Conservation (phyloP, 306 rosid genomes). For the Trifolium pratense region DNA sequence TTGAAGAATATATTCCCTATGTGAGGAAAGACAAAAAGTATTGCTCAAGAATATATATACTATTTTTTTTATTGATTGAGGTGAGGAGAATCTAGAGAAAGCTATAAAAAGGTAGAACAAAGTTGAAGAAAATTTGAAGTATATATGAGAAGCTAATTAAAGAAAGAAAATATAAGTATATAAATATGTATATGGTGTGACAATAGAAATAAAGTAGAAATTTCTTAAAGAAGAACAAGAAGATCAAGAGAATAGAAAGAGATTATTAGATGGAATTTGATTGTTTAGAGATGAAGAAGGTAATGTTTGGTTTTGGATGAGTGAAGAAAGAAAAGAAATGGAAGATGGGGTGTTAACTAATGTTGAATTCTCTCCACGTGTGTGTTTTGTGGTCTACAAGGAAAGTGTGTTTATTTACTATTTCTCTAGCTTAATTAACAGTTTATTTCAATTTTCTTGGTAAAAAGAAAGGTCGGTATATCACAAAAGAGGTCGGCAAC, state of each 20-base stretch:
- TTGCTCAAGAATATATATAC: constrained; percentile 3
- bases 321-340: not conserved
- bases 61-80: not conserved
- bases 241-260: not conserved
- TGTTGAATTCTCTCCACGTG: not conserved
- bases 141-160: not conserved
- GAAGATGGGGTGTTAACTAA: not conserved
- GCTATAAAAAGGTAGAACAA: constrained; percentile 10
- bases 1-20: not conserved
- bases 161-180: not conserved
- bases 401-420: not conserved
- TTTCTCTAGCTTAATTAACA: not conserved
- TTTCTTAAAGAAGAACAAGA: not conserved
- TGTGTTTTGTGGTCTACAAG: not conserved
- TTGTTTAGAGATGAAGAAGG: not conserved
- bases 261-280: not conserved
- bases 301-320: not conserved
- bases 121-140: not conserved
- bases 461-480: too few relatives aligned
- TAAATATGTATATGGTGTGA: not conserved
- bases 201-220: not conserved
- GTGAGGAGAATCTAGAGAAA: constrained; percentile 35
- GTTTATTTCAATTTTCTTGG: too few relatives aligned
- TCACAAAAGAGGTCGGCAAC: too few relatives aligned
- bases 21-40: not conserved